Evolutionary conservation across 805 yeast genomes (phyloP), one percentile per base, ranked within the genome.

Genomic region (Cyberlindnera maritima): DNA sequence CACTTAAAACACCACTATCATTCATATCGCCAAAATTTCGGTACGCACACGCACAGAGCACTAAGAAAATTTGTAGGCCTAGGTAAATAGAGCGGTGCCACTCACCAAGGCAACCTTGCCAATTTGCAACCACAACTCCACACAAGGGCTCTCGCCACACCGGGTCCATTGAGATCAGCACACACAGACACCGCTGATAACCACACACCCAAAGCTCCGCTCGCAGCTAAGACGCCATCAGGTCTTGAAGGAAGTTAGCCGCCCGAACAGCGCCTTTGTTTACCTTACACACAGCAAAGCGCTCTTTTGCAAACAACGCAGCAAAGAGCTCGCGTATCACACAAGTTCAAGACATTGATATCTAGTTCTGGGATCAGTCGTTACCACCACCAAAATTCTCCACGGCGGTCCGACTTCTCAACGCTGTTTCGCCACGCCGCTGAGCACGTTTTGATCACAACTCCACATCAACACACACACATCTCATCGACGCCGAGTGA

Each of bases 31-130:
- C 13, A 28, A 25, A 25, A 7, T 28, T 15, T 20, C 25, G 48
- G 48, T 45, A 15, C 33, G 48, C 39, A 44, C 48, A 45, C 48
- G 15, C 44, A 13, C 18, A 10, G 18, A 10, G 17, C 38, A 15
- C 19, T 28, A 40, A 36, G 48, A 45, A 45, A 45, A 45, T 45
- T 45, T 45, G 48, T 39, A 39, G 40, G 36, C 31, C 34, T 28
- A 28, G 34, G 20, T 29, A 25, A 6, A 23, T 25, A 41, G 37
- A 25, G 32, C 23, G 31, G 15, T 25, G 28, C 14, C 13, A 21
- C 32, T 29, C 32, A 29, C 15, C 32, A 29, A 29, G 32, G 32
- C 32, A 29, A 29, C 14, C 32, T 29, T 29, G 32, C 13, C 32
- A 29, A 12, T 29, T 29, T 13, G 32, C 14, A n/a, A 38, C 33